Evolutionary conservation across 148 eudicot genomes (phyloP).

Genomic region (Arctostaphylos glauca): DNA sequence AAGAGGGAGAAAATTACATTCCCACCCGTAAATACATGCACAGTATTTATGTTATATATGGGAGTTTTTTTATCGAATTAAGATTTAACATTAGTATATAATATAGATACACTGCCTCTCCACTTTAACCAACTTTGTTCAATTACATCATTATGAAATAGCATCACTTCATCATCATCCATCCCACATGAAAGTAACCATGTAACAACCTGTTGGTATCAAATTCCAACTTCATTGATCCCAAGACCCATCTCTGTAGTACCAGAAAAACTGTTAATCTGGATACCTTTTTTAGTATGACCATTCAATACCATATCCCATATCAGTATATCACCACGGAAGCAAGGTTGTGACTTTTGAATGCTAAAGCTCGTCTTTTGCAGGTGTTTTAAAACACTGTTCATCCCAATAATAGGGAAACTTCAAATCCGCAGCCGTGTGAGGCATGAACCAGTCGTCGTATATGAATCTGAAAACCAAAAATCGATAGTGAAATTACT

Average conservation of each 20-base stretch:
- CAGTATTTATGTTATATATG: too few species aligned
- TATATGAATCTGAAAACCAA: slow-evolving; percentile 63
- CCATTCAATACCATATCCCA: too few species aligned
- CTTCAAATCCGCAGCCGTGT: slow-evolving; percentile 71
- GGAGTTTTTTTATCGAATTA: too few species aligned
- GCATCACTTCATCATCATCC: not conserved
- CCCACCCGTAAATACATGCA: too few species aligned
- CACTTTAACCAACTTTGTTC: not conserved
- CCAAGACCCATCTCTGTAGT: too few species aligned
- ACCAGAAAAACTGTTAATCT: too few species aligned
- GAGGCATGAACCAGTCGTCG: slow-evolving; percentile 84
- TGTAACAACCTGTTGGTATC: not conserved
- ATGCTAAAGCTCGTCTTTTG: slow-evolving; percentile 78
- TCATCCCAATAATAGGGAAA: slow-evolving; percentile 89
- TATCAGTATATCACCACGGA: too few species aligned
- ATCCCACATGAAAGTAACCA: not conserved
- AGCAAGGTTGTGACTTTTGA: not conserved
- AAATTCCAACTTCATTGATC: too few species aligned
- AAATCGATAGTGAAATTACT: not conserved
- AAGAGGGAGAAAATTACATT: too few species aligned
- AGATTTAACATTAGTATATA: too few species aligned
- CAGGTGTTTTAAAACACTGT: slow-evolving; percentile 41
- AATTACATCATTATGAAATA: not conserved
- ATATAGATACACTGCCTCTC: not conserved
- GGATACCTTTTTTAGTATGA: too few species aligned